phyloP scores from a whole-genome alignment of 805 yeast genomes.

The Metschnikowia similis region DNA sequence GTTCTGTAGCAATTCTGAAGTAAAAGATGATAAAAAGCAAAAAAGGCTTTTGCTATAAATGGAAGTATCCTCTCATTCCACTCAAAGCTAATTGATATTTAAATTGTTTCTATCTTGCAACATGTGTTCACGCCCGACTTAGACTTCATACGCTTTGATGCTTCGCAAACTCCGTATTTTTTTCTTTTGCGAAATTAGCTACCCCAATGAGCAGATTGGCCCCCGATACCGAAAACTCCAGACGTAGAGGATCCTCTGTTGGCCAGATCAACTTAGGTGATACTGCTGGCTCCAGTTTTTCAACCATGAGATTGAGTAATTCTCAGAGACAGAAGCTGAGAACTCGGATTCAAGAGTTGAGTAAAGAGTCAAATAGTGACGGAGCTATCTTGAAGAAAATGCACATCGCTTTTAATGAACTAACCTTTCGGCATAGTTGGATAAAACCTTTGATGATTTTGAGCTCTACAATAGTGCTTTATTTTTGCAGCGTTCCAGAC shows the following conservation, averaged over 20 bases:
- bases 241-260: conserved; percentile 61
- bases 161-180: neutral
- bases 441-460: conserved; percentile 56
- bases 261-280: conserved; percentile 78
- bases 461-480: conserved; percentile 37
- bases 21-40: too few species aligned
- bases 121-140: too few species aligned
- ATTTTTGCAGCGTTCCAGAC: conserved; percentile 52
- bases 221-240: conserved; percentile 13
- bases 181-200: conserved; percentile 1
- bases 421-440: conserved; percentile 67
- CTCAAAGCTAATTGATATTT: neutral
- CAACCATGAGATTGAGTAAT: conserved; percentile 57
- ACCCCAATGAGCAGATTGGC: conserved; percentile 11
- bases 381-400: conserved; percentile 53
- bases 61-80: too few species aligned
- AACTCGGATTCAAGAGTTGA: conserved; percentile 30
- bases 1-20: too few species aligned
- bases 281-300: conserved; percentile 57
- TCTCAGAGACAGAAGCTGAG: conserved; percentile 32
- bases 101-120: neutral
- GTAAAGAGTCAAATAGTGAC: conserved; percentile 34
- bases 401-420: conserved; percentile 54
- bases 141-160: neutral
- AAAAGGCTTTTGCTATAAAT: too few species aligned